Base-by-base conservation (phyloP, 768 basidiomycete species). In the Lactarius psammicola region DNA sequence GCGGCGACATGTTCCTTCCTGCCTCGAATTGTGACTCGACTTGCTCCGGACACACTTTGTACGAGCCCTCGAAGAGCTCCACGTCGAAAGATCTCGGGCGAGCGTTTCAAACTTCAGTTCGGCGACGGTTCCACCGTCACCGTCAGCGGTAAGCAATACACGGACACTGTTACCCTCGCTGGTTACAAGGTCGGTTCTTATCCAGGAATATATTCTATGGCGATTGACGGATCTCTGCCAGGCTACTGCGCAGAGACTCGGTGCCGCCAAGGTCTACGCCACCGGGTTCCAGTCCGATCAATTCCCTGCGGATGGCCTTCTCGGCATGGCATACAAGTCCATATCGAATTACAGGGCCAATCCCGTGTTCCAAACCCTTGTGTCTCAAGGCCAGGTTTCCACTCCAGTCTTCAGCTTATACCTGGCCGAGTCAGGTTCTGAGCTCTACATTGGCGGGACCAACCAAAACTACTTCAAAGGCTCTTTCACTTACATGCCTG, bases 401-500 rank as follows among this genome's bases (percentile, higher is more conserved):
- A 69, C 77, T 33, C 70, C 77, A 49, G 75, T 79, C 64, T 85
- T 87, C 68, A 78, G 80, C 30, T 79, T 87, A 70, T 81, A 82
- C 66, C 75, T 86, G 53, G 70, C 80, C 13, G 31, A 74, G 20
- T 71, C 73, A 13, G 78, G 76, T 28, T 79, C 82, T n/a, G 83
- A 85, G 63, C 67, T 70, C 31, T 56, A 34, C 49, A n/a, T 68
- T 38, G 69, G 69, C 31, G 69, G 69, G 5, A 62, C 60, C n/a
- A 70, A 70, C 46, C 30, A 17, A 51, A 18, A 55, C 7, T 63
- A 62, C 33, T 68, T 40, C 53, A 59, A 51, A 0, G 69, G 67
- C 20, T 18, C 33, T 44, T 68, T 68, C 38, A 65, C 69, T 10
- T 68, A 40, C 31, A 33, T 65, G 6, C 17, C 56, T 11, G 60